Evolutionary conservation across 1,284 basidiomycete genomes (phyloP), one percentile per base, ranked within the genome.

Genomic region (Fomes fomentarius): DNA sequence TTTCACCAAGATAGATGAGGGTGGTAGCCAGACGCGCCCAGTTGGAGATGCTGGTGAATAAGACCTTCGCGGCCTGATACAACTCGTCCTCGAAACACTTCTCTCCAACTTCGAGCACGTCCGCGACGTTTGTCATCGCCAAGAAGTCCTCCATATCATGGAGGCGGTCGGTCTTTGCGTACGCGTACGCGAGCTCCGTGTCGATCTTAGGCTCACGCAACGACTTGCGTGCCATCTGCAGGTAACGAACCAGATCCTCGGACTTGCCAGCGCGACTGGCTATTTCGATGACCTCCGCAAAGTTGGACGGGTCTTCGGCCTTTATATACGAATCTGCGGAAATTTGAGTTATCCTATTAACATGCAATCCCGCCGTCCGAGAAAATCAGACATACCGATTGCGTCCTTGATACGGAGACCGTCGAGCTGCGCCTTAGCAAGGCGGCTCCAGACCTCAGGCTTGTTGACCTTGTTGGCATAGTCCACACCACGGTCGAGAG

Each of bases 141-240:
- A 99, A 77, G 85, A 99, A 99, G 77, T 99, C 97, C 70, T 99
- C 97, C 97, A 99, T 99, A 68, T 98, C 97, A 69, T 97, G 95
- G 21, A 98, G 76, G 56, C 95, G 88, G 71, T 98, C 96, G 1
- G 96, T 98, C 81, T 96, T 96, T 39, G 96, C 96, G 71, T 97
- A 98, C 1, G 95, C 93, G 68, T 97, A 96, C 9, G 95, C 95
- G 34, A 98, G 79, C 75, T 98, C 94, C 14, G 97, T 99, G 72
- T 99, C 97, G 66, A 99, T 96, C 78, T 89, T 95, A 46, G 97
- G 97, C 75, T 99, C 97, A 47, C 97, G 89, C 21, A 98, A 84
- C 51, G 92, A 88, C 80, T 98, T 99, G 72, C 97, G 89, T n/a
- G 97, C 95, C 97, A 99, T 99, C 74, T 99, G 97, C 22, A 99